A percentile compares a stretch with the other conserved stretches of the same genome.
These are phyloP conservation scores for Mortierella sp. DNA, from an alignment of 371 early-diverging fungal genomes.

Conservation along the genomic window DNA sequence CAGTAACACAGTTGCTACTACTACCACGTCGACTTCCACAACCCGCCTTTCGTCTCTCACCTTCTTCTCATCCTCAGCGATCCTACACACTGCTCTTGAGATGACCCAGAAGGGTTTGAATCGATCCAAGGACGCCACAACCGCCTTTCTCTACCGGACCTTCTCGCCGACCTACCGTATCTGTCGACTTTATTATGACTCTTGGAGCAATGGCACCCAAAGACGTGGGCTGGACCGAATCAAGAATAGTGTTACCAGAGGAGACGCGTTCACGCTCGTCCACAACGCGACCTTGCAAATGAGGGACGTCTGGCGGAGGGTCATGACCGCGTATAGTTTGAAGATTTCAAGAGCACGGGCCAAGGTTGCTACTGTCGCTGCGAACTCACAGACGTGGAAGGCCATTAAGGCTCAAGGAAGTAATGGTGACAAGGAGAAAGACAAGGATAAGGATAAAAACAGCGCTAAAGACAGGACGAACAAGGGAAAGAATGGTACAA, in stretches of 20 bases:
- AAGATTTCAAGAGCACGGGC: slow-evolving; percentile 2
- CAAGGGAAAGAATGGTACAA: background rate
- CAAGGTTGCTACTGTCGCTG: background rate
- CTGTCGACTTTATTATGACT: slow-evolving; percentile 25
- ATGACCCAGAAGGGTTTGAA: slow-evolving; percentile 9
- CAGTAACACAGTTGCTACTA: slow-evolving; percentile 23
- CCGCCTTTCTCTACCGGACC: slow-evolving; percentile 44
- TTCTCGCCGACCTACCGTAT: slow-evolving; percentile 51
- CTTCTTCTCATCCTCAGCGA: slow-evolving; percentile 1
- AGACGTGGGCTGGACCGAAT: slow-evolving; percentile 41
- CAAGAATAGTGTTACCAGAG: slow-evolving; percentile 23
- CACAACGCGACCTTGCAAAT: slow-evolving; percentile 16
- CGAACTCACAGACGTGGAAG: background rate
- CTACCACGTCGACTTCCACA: background rate
- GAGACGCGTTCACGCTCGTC: slow-evolving; percentile 32
- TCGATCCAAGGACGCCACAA: slow-evolving; percentile 27
- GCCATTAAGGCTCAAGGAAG: background rate
- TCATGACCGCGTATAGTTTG: slow-evolving; percentile 30
- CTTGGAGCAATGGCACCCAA: slow-evolving; percentile 40
- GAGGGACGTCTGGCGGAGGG: slow-evolving; percentile 39
- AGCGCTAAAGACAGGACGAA: background rate
- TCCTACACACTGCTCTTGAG: background rate
- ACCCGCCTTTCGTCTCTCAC: background rate
- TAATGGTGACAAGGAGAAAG: background rate
- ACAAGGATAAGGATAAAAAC: background rate